Evolutionary conservation across 495 filamentous ascomycete genomes (phyloP).

Genomic region (Neurospora sp.): DNA sequence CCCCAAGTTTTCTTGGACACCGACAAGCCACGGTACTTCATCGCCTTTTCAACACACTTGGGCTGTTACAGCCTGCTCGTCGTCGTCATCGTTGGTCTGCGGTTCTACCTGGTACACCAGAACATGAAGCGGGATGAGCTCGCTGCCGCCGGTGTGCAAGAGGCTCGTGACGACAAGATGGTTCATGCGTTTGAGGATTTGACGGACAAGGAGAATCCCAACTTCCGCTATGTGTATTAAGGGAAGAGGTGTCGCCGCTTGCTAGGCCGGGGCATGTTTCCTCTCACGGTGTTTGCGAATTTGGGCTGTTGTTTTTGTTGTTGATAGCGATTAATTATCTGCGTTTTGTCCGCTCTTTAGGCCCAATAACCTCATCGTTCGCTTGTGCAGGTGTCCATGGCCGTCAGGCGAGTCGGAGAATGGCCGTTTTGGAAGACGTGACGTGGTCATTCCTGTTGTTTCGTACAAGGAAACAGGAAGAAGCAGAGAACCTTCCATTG

Average conservation of each 20-base stretch:
- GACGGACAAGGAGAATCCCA: constrained; percentile 47
- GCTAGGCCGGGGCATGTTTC: neutral
- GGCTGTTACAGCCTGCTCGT: constrained; percentile 42
- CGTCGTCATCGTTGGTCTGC: constrained; percentile 33
- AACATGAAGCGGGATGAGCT: constrained; percentile 39
- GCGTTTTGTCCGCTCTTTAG: neutral
- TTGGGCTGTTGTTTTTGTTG: neutral
- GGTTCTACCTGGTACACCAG: constrained; percentile 34
- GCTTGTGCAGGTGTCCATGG: neutral
- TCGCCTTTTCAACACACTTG: constrained; percentile 45
- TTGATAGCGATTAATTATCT: neutral
- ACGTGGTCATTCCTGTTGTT: neutral
- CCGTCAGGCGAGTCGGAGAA: neutral
- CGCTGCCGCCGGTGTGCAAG: constrained; percentile 29
- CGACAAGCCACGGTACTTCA: constrained; percentile 41
- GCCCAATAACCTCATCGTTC: neutral
- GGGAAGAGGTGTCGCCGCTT: neutral
- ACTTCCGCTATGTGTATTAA: constrained; percentile 40
- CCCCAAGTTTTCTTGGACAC: constrained; percentile 44
- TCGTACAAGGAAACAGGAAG: no score
- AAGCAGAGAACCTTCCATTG: no score
- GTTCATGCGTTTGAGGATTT: constrained; percentile 47
- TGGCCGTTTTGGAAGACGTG: neutral
- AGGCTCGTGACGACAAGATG: constrained; percentile 30
- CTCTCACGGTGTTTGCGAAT: neutral